Percentiles rank a stretch among this genome's conserved stretches.
phyloP scores from a whole-genome alignment of 1,284 basidiomycete species.

The Pseudozyma tsukubaensis region DNA sequence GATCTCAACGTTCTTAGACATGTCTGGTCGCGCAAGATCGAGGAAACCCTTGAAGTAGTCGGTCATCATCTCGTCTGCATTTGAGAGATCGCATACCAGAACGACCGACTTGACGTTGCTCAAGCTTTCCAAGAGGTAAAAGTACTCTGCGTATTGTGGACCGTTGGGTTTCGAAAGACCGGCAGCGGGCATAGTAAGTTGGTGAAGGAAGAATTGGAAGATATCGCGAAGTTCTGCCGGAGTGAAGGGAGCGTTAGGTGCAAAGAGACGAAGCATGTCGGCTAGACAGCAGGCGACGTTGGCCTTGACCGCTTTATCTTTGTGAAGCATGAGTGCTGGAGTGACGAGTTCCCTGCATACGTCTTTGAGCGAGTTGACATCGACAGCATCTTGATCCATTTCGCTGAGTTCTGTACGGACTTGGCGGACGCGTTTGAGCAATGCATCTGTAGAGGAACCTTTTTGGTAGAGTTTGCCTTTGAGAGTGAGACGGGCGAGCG shows the following conservation, averaged over 20 bases:
- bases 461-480: constrained; percentile 54
- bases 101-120: constrained; percentile 94
- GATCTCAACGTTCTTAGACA: constrained; percentile 84
- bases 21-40: constrained; percentile 75
- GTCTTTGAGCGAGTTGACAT: constrained; percentile 77
- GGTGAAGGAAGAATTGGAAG: constrained; percentile 74
- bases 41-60: constrained; percentile 88
- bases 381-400: constrained; percentile 88
- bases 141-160: constrained; percentile 55
- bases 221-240: constrained; percentile 76
- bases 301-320: constrained; percentile 92
- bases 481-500: constrained; percentile 46
- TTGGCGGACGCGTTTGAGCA: constrained; percentile 53
- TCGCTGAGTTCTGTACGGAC: constrained; percentile 76
- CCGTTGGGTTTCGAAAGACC: constrained; percentile 55
- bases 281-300: constrained; percentile 93
- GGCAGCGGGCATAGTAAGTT: constrained; percentile 54
- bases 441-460: constrained; percentile 54
- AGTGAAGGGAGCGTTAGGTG: constrained; percentile 95
- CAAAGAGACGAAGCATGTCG: constrained; percentile 90
- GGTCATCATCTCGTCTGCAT: constrained; percentile 84
- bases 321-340: constrained; percentile 85
- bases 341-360: constrained; percentile 84
- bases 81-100: constrained; percentile 88
- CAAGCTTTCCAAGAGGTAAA: constrained; percentile 88